These are phyloP conservation scores for Calonectria multiphialidica DNA, from an alignment of 2,329 filamentous ascomycete genomes.

Conservation along the genomic window DNA sequence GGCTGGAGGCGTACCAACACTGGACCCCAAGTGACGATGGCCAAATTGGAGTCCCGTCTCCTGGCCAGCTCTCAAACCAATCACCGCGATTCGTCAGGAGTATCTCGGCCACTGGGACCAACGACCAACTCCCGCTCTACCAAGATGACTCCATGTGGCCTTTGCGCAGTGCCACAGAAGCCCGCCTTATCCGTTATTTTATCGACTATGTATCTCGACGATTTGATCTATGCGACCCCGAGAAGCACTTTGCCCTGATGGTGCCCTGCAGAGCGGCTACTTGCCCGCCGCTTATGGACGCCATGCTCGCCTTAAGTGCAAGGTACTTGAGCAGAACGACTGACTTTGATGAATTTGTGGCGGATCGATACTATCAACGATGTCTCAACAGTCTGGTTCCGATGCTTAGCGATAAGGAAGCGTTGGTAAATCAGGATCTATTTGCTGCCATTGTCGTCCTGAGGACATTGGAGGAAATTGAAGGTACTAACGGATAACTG, in stretches of 20 bases:
- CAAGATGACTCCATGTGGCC: constrained; percentile 17
- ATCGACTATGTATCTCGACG: constrained; percentile 14
- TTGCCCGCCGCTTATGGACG: constrained; percentile 18
- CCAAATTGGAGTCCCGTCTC: not conserved
- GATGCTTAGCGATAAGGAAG: not conserved
- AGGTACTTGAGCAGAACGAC: constrained; percentile 18
- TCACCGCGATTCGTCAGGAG: not conserved
- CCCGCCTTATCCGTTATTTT: constrained; percentile 9
- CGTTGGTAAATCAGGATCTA: constrained; percentile 10
- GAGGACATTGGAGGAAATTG: constrained; percentile 23
- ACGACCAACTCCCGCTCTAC: not conserved
- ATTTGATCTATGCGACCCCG: constrained; percentile 23
- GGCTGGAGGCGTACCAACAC: not conserved
- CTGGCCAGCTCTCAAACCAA: not conserved
- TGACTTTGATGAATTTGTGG: constrained; percentile 17
- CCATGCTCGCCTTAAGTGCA: constrained; percentile 15
- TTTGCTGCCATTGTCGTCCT: constrained; percentile 22
- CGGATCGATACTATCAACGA: constrained; percentile 17
- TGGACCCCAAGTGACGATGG: constrained; percentile 1
- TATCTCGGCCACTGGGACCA: not conserved
- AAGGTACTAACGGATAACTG: no score
- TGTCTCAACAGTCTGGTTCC: constrained; percentile 18
- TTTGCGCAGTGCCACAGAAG: constrained; percentile 6
- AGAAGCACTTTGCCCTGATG: constrained; percentile 14
- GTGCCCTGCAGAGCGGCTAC: constrained; percentile 12